Evolutionary conservation across 331 rosid species (phyloP), one percentile per base, ranked within the genome.

Genomic region (Erythrophleum ivorense): DNA sequence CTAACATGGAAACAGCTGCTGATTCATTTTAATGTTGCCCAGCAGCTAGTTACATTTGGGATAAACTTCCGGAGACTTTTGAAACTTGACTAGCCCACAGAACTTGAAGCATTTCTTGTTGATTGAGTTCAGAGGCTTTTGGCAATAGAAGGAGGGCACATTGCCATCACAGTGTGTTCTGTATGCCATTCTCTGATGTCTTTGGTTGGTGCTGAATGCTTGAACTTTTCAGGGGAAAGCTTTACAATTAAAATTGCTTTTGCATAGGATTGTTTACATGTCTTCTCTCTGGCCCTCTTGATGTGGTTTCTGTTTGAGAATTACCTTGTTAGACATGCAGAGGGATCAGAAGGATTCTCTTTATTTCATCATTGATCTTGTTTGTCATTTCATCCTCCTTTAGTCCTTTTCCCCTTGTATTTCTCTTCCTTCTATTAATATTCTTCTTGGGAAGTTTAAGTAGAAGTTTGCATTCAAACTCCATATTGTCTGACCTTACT

Each of bases 321-420:
- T 69, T 12, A 46, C 54, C 38, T 41, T 41, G 31, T 21, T 19
- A 43, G 19, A 24, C 52, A n/a, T 40, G 33, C 9, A 41, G 52
- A 46, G 57, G n/a, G 58, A 70, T 13, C 36, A 46, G 11, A 70
- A 45, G 24, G 19, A 43, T 69, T 45, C 14, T 69, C 33, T 2
- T 8, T 16, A 38, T 66, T 38, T 7, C 12, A 41, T 68, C 19
- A 11, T 69, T 69, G 53, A 69, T 45, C 9, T 21, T 45, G 55
- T 68, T 19, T 69, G 54, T 70, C 75, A 46, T 71, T 70, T 21
- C 75, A 24, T 70, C 57, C 40, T 19, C 6, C 36, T 46, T 21
- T 48, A 48, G 43, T 48, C 58, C 41, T 46, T 24, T 45, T 11
- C 55, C 57, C 34, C 36, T 12, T 71, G 59, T 21, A 71, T 71